Evolutionary conservation across 129 eudicot genomes (phyloP).

Genomic region (Flaveria robusta): DNA sequence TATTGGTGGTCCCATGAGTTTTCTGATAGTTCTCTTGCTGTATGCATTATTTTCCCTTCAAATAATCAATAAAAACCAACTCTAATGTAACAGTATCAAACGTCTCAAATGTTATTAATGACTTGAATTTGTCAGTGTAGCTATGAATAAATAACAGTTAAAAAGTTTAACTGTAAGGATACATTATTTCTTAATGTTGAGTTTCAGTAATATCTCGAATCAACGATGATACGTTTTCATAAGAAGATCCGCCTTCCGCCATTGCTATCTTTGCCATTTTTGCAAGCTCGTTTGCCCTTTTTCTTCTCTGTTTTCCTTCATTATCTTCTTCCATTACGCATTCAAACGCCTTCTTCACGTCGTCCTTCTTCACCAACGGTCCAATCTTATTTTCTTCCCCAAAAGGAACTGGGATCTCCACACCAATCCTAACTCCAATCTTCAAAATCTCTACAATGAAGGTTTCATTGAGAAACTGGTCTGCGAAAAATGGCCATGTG

Average conservation of each 20-base stretch:
- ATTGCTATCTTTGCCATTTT: slow-evolving; percentile 51
- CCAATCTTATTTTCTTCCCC: slow-evolving; percentile 45
- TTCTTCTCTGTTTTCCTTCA: slow-evolving; percentile 46
- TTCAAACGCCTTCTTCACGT: slow-evolving; percentile 35
- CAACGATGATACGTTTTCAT: slow-evolving; percentile 30
- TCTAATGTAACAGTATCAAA: background rate
- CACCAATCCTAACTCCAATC: slow-evolving; percentile 51
- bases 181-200: background rate
- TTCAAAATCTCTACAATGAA: slow-evolving; percentile 42
- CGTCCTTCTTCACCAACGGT: slow-evolving; percentile 35
- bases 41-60: background rate
- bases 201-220: slow-evolving; percentile 41
- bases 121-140: too few species aligned
- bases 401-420: slow-evolving; percentile 19
- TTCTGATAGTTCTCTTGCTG: background rate
- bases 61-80: background rate
- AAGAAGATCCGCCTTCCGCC: slow-evolving; percentile 62
- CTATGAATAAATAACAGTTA: too few species aligned
- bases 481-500: slow-evolving; percentile 64
- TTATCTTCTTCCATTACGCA: slow-evolving; percentile 40
- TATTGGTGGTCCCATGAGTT: too few species aligned
- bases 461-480: slow-evolving; percentile 56
- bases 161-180: background rate
- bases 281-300: slow-evolving; percentile 42
- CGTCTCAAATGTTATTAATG: background rate